Base-by-base conservation (phyloP, 148 eudicot genomes). In the Bassia scoparia region DNA sequence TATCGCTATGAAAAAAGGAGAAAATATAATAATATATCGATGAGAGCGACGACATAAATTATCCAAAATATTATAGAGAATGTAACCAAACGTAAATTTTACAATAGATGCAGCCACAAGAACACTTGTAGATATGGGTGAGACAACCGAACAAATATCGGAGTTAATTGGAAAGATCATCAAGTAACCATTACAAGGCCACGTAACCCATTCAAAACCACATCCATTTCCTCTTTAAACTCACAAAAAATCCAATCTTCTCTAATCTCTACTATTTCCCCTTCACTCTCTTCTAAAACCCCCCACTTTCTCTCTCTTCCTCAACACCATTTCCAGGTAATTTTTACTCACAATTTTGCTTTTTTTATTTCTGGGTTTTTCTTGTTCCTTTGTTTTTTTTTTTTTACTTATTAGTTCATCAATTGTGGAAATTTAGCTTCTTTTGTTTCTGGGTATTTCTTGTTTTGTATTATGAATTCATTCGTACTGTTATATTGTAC, bases 121-220 rank as follows among this genome's bases (percentile, higher is more conserved):
- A 20, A 52, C 24, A 6, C 5, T 18, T 24, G 26, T 20, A 73
- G n/a, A 63, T 35, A 17, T 33, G 55, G 41, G 17, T 50, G 58
- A 68, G 58, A 68, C 67, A 63, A 34, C 14, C 1, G 33, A 15
- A 63, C 38, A 54, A 66, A 66, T 41, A 52, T 27, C 43, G 64
- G 46, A 18, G 2, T 35, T 23, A 17, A 5, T 56, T 23, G 13
- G 53, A 67, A 66, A 23, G 35, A 59, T 49, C 18, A 54, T 59
- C 18, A n/a, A 31, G 50, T 53, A 65, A 56, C 68, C 71, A 70
- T 50, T 59, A 46, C 31, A 53, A 72, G 3, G 80, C 71, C 83
- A 81, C 83, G 83, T 81, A 76, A 67, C 46, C 61, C 0, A 61
- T 69, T 76, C 71, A 59, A 62, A 53, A 68, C 83, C 83, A 81